Base-by-base conservation (phyloP, 208 protist genomes). In the Entamoeba dispar region DNA sequence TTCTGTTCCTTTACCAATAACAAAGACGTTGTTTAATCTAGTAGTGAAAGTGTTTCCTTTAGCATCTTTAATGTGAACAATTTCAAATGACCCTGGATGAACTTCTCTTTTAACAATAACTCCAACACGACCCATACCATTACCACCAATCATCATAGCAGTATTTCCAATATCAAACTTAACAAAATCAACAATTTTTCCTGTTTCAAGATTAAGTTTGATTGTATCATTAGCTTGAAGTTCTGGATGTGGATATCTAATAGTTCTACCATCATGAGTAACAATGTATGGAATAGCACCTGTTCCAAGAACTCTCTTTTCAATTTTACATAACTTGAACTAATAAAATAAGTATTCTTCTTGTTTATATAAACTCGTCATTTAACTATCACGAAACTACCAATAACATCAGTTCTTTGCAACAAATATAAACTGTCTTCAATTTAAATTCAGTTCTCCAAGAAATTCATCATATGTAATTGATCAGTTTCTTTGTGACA, bases 191-290 rank as follows among this genome's bases (percentile, higher is more conserved):
- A 96, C 92, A 93, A 98, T 95, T 95, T 98, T 98, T 95, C 97
- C 97, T 61, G 97, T 97, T 93, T 97, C 97, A 57, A 99, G 50
- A 95, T 99, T 97, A 94, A 99, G 95, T 95, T 99, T 98, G 95
- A 99, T 96, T 73, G 98, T 98, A 96, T 99, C 99, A 94, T 97
- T 97, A 92, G 96, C 96, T 92, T 97, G 96, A 94, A 99, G 97
- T 93, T 96, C 94, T 94, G 98, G 98, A 95, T 99, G 97, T 91
- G 98, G 98, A 96, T 99, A 99, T 95, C 98, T 97, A 95, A 99
- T 98, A 94, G 98, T 99, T 95, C 99, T 97, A 92, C 98, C 98
- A 94, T 99, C 98, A 95, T 99, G 97, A 73, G 98, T 99, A 92
- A 97, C 96, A 93, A 98, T 94, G 95, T 97, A 98, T 93, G 98